phyloP scores from a whole-genome alignment of 768 basidiomycete genomes.

The Tephrocybe sp. region DNA sequence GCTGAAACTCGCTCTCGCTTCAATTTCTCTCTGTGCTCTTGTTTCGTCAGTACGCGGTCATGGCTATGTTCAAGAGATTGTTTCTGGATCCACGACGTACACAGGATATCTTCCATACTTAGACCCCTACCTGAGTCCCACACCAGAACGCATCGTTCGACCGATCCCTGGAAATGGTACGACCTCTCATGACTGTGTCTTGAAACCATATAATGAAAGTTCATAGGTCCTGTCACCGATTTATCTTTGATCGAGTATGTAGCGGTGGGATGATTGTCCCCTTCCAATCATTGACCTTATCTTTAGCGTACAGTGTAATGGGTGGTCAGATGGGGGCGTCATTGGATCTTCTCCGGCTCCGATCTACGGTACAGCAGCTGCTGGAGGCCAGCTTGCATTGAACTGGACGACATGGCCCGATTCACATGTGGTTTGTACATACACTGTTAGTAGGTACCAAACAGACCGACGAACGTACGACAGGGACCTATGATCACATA shows the following conservation, averaged over 20 bases:
- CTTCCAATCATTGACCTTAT: background rate
- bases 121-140: slow-evolving; percentile 34
- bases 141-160: slow-evolving; percentile 40
- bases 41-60: slow-evolving; percentile 28
- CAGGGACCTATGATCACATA: slow-evolving; percentile 47
- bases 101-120: slow-evolving; percentile 37
- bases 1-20: slow-evolving; percentile 9
- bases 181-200: background rate
- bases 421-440: slow-evolving; percentile 32
- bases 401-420: slow-evolving; percentile 41
- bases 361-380: slow-evolving; percentile 37
- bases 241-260: background rate
- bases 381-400: slow-evolving; percentile 35
- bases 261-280: background rate
- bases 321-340: slow-evolving; percentile 22
- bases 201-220: background rate
- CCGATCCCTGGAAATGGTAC: slow-evolving; percentile 41
- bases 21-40: slow-evolving; percentile 10
- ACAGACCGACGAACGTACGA: background rate
- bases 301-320: slow-evolving; percentile 30
- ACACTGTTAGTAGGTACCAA: slow-evolving; percentile 32
- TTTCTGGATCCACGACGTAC: slow-evolving; percentile 30
- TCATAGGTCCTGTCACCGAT: slow-evolving; percentile 1
- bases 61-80: slow-evolving; percentile 41
- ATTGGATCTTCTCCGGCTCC: slow-evolving; percentile 36